Conservation (phyloP, 805 yeast genomes). For the Brettanomyces naardenensis region DNA sequence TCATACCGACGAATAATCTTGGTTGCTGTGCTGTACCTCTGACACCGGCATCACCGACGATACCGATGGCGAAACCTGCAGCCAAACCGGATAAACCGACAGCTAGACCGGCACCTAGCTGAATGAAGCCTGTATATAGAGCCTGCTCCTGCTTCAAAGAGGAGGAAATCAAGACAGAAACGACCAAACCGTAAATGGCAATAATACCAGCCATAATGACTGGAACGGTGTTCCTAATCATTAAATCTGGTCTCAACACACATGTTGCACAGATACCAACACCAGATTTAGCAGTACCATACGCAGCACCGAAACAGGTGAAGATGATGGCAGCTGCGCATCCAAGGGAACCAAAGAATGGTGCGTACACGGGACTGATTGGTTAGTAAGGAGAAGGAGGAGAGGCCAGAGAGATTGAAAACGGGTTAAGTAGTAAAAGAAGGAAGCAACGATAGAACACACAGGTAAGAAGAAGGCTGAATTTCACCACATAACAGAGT, state of each 20-base stretch:
- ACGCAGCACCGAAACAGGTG: conserved; percentile 98
- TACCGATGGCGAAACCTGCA: conserved; percentile 98
- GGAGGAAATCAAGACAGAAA: conserved; percentile 88
- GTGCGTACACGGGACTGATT: conserved; percentile 70
- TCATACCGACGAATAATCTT: conserved; percentile 96
- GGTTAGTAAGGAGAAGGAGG: not conserved
- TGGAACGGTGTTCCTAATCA: conserved; percentile 90
- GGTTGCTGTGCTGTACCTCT: conserved; percentile 99
- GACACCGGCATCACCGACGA: conserved; percentile 99
- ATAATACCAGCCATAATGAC: conserved; percentile 99
- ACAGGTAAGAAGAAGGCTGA: too few relatives aligned
- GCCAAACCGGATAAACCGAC: conserved; percentile 97
- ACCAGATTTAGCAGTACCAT: conserved; percentile 99
- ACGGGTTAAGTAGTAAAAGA: too few relatives aligned
- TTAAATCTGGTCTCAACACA: conserved; percentile 93
- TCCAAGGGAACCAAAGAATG: conserved; percentile 99
- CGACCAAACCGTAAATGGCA: conserved; percentile 97
- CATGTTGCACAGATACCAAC: conserved; percentile 99
- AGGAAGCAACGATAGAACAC: too few relatives aligned
- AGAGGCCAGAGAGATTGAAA: too few relatives aligned
- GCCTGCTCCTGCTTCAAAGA: conserved; percentile 87
- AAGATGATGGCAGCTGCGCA: conserved; percentile 99
- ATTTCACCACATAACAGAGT: too few relatives aligned
- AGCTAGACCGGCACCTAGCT: conserved; percentile 95
- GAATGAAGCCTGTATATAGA: conserved; percentile 93